Base-by-base conservation (phyloP, 2,329 filamentous ascomycete genomes). In the Exophiala sideris region DNA sequence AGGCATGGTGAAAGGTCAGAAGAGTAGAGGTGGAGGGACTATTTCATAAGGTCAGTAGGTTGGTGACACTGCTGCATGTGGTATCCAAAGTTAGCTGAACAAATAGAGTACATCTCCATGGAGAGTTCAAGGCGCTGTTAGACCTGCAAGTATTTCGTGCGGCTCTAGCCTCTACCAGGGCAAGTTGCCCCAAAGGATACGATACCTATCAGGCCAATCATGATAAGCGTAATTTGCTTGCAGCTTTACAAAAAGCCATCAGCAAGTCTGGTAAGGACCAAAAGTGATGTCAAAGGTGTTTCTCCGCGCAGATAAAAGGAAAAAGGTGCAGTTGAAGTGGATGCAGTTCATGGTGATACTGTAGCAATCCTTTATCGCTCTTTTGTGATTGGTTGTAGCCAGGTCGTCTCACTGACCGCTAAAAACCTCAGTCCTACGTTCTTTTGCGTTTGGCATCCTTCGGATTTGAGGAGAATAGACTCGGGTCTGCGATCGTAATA, bases 1-100 rank as follows among this genome's bases (percentile, higher is more conserved):
- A 44, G 59, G 50, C 59, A 62, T 58, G 20, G 4, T 48, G 46
- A 29, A 32, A 41, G 34, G 41, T 16, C 12, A 29, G 39, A 21
- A 40, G 18, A 16, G 21, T 7, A 45, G 18, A 7, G 39, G 10
- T 7, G 18, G 34, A 6, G 36, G 9, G n/a, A 24, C 24, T 29
- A 29, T 29, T 29, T 29, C 24, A 29, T 5, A 6, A 46, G 29
- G 24, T 16, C 3, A 20, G 8, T 18, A 35, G 32, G 11, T 38
- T 9, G 11, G 34, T 8, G 24, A 2, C 3, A 29, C 5, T 29
- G 24, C 24, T 29, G 24, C 24, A 29, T 29, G 24, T 3, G 24
- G 24, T 29, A 29, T 29, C 7, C 24, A 29, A 29, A 29, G 24
- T 29, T 29, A 29, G 24, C 24, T 29, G 24, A 29, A 29, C 7